phyloP scores from a whole-genome alignment of 177 flowering plant species.

The Vitis hybrid region DNA sequence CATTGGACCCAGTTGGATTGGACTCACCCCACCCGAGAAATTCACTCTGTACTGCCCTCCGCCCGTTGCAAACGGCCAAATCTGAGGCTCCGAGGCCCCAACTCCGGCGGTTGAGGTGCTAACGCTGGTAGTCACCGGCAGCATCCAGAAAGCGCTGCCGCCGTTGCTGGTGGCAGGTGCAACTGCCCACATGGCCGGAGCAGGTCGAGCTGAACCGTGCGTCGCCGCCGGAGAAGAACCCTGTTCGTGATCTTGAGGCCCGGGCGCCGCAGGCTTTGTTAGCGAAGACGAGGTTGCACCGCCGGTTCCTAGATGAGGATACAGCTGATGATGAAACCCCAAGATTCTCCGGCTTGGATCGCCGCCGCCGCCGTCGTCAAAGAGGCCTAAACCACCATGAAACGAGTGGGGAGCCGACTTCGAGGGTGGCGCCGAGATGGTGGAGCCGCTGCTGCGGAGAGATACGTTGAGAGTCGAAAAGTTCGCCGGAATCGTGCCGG shows the following conservation, averaged over 20 bases:
- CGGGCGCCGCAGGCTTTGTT: conserved; percentile 14
- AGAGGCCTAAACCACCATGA: conserved; percentile 21
- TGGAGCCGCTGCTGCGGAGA: conserved; percentile 13
- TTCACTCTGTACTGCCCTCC: conserved; percentile 19
- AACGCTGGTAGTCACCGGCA: conserved; percentile 21
- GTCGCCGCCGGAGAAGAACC: not conserved
- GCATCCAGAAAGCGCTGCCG: conserved; percentile 41
- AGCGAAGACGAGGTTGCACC: conserved; percentile 3
- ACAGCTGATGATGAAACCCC: conserved; percentile 27
- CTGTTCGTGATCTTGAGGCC: no score
- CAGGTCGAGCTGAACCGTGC: conserved; percentile 20
- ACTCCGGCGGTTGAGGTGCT: conserved; percentile 2
- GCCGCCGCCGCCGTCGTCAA: conserved; percentile 12
- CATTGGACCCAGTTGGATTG: conserved; percentile 34
- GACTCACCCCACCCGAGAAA: conserved; percentile 17
- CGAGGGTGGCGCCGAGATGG: conserved; percentile 27
- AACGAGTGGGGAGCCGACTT: conserved; percentile 31
- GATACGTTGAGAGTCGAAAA: conserved; percentile 15
- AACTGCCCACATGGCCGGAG: conserved; percentile 42
- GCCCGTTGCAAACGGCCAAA: conserved; percentile 26
- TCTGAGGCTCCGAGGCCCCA: conserved; percentile 14
- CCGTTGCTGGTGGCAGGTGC: conserved; percentile 33
- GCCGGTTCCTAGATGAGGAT: conserved; percentile 10
- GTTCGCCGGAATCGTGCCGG: conserved; percentile 21
- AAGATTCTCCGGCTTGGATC: conserved; percentile 6